phyloP scores from a whole-genome alignment of 2,329 filamentous ascomycete species.

The Cylindrodendrum hubeiense region DNA sequence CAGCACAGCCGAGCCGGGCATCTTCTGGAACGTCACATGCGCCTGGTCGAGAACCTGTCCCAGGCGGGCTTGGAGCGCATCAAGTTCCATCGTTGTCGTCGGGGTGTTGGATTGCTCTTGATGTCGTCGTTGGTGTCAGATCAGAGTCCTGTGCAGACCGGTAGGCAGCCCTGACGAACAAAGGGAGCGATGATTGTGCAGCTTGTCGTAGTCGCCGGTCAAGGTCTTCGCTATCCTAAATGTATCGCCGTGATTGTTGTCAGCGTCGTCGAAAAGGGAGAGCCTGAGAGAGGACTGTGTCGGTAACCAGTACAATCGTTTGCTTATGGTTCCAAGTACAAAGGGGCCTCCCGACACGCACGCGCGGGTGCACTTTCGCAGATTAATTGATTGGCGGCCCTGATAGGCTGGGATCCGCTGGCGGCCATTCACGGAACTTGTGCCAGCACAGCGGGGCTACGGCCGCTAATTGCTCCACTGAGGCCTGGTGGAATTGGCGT shows the following conservation, averaged over 20 bases:
- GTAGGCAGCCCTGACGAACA: background rate
- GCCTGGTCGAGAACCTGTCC: slow-evolving; percentile 65
- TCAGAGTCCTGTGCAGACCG: background rate
- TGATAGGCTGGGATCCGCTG: slow-evolving; percentile 2
- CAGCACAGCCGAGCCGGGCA: slow-evolving; percentile 94
- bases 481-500: background rate
- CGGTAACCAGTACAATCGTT: background rate
- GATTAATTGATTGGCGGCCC: slow-evolving; percentile 15
- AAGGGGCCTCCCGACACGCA: slow-evolving; percentile 12
- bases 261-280: background rate
- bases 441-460: no score
- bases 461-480: background rate
- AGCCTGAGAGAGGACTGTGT: background rate
- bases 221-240: background rate
- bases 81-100: slow-evolving; percentile 67
- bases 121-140: background rate
- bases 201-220: background rate
- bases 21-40: slow-evolving; percentile 81
- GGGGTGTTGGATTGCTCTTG: background rate
- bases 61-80: slow-evolving; percentile 67
- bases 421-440: background rate
- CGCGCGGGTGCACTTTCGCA: background rate
- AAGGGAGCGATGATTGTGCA: background rate
- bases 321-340: slow-evolving; percentile 2
- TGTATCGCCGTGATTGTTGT: background rate